Percentiles rank a stretch among this genome's conserved stretches.
phyloP scores from a whole-genome alignment of 176 grass and related monocot species.

The Ensete glaucum region DNA sequence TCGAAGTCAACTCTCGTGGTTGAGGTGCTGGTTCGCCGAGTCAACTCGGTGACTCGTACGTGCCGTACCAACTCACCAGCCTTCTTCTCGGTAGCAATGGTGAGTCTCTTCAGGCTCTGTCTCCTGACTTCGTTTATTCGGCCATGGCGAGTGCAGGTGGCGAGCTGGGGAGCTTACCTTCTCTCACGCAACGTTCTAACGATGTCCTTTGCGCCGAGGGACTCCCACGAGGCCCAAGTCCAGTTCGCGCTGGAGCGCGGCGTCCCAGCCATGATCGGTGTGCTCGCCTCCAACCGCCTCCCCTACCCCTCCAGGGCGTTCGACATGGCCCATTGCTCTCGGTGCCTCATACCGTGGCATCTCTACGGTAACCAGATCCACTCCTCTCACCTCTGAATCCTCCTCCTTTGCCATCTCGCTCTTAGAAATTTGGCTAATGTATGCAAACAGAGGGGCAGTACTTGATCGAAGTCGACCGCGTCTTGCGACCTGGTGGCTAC shows the following conservation, averaged over 20 bases:
- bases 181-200: constrained; percentile 38
- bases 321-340: constrained; percentile 55
- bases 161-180: constrained; percentile 37
- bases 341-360: constrained; percentile 51
- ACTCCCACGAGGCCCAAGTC: constrained; percentile 42
- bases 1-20: neutral
- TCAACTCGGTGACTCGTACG: neutral
- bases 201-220: constrained; percentile 33
- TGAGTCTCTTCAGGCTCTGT: too few relatives aligned
- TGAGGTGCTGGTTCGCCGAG: neutral
- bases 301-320: constrained; percentile 44
- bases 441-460: constrained; percentile 27
- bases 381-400: neutral
- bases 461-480: constrained; percentile 48
- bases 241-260: constrained; percentile 50
- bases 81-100: too few relatives aligned
- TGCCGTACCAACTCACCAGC: neutral
- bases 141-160: constrained; percentile 14
- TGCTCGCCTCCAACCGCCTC: constrained; percentile 31
- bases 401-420: neutral
- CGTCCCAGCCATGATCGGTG: constrained; percentile 48
- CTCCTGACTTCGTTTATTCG: neutral
- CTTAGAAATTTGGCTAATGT: neutral
- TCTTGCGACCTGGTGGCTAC: constrained; percentile 44
- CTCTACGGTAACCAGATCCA: constrained; percentile 20